Base-by-base conservation (phyloP, 108 stramenopile species). In the Skeletonema costatum region DNA sequence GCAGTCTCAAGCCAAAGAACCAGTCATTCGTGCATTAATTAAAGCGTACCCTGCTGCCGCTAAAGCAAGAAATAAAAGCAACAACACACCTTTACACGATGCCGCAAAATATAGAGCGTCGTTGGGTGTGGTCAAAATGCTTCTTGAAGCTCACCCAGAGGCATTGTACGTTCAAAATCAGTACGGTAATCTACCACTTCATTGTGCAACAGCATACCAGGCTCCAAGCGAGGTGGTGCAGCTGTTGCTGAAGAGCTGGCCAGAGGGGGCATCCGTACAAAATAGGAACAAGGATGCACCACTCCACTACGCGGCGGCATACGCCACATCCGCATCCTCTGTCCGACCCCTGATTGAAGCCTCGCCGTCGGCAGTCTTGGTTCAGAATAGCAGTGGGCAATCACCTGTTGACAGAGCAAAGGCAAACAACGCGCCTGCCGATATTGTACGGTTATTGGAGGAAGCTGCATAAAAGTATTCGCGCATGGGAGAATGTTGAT, bases 41-140 rank as follows among this genome's bases (percentile, higher is more conserved):
- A 78, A 85, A 58, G 85, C 86, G 0, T 64, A 76, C 65, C 90
- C 90, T 11, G 71, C 85, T 60, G 86, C 87, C 14, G 76, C 78
- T 31, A 70, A 84, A 58, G 77, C 76, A 31, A 35, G 73, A 16
- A 88, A 85, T 32, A 85, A 80, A 48, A 84, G 86, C 29, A 73
- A 78, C 31, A 88, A 90, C 60, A 87, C 83, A 16, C 85, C 87
- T 1, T 81, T 90, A 68, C 90, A 90, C 66, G 87, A 88, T 67
- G 86, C 87, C 36, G 85, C 86, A 32, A 85, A 89, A 66, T 85
- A 87, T 46, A 51, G 76, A 5, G 80, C 86, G 9, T 80, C 83
- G 36, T 31, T 64, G 19, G 88, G 84, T 2, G 82, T 84, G 42
- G 76, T 85, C 6, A 66, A 73, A 46, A 73, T 85, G 53, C 66